Percentiles rank a stretch among this genome's conserved stretches.
Evolutionary conservation across 352 stramenopile genomes (phyloP).

Genomic region (Pythium vanterpoolii): DNA sequence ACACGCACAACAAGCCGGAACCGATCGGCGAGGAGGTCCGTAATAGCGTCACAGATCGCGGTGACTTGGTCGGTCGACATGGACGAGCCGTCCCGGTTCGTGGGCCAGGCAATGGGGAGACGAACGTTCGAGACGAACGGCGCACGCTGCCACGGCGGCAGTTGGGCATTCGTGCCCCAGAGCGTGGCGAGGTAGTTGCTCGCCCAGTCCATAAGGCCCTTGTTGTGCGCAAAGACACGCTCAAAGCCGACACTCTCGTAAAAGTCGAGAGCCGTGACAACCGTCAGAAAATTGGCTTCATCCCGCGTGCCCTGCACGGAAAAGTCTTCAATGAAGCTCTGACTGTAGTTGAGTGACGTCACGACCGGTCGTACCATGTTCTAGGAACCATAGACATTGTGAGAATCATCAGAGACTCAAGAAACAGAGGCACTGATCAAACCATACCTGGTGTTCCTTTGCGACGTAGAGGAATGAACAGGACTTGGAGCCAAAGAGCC

Average conservation of each 20-base stretch:
- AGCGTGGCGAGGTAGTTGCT: constrained; percentile 64
- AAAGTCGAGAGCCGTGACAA: constrained; percentile 79
- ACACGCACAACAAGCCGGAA: constrained; percentile 73
- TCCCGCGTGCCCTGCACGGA: constrained; percentile 79
- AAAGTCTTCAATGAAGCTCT: constrained; percentile 84
- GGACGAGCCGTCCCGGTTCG: constrained; percentile 34
- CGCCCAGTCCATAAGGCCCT: constrained; percentile 80
- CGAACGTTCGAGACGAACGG: constrained; percentile 82
- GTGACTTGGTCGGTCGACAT: constrained; percentile 60
- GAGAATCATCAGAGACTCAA: neutral
- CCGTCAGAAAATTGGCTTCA: constrained; percentile 80
- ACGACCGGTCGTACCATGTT: constrained; percentile 75
- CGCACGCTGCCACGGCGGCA: constrained; percentile 75
- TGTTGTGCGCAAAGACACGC: constrained; percentile 80
- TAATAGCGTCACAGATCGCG: constrained; percentile 70
- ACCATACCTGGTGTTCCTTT: constrained; percentile 49
- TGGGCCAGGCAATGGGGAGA: constrained; percentile 65
- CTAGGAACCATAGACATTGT: constrained; percentile 12
- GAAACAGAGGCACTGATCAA: neutral
- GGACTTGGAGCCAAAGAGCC: constrained; percentile 84
- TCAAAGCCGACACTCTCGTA: constrained; percentile 78
- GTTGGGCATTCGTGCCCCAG: constrained; percentile 68
- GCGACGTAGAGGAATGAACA: constrained; percentile 84
- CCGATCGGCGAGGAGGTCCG: constrained; percentile 74
- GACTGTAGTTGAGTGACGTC: constrained; percentile 75